Evolutionary conservation across 192 early-diverging fungal genomes (phyloP).

Genomic region (Ambispora gerdemannii): DNA sequence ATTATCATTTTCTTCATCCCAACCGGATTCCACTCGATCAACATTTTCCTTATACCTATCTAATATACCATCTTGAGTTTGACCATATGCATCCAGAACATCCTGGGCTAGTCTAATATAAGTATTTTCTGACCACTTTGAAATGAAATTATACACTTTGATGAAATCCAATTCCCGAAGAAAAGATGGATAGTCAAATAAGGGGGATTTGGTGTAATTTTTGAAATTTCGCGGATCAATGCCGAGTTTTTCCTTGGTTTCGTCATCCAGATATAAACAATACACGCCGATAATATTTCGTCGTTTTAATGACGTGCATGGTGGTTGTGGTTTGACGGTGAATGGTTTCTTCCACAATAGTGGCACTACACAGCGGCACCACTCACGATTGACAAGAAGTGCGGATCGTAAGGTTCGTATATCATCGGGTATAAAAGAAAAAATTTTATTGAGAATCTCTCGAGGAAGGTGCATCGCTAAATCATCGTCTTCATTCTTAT

Average conservation of each 20-base stretch:
- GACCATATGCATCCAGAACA: too few species aligned
- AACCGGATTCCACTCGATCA: too few species aligned
- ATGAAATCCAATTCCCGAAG: conserved; percentile 20
- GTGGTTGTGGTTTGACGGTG: neutral
- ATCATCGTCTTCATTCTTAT: too few species aligned
- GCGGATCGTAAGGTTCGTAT: neutral
- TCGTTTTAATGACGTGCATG: neutral
- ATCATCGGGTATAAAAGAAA: conserved; percentile 23
- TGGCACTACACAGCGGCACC: conserved; percentile 13
- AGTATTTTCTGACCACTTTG: neutral
- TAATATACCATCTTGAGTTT: too few species aligned
- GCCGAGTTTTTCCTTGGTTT: neutral
- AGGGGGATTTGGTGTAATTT: neutral
- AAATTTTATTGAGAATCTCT: conserved; percentile 19
- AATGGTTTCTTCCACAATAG: conserved; percentile 27
- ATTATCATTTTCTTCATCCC: too few species aligned
- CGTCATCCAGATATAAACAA: neutral
- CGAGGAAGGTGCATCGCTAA: conserved; percentile 10
- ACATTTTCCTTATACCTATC: too few species aligned
- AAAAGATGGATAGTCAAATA: conserved; percentile 13
- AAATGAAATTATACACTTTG: conserved; percentile 15
- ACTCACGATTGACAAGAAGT: conserved; percentile 3
- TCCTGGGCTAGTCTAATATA: too few species aligned
- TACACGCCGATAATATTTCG: conserved; percentile 19
- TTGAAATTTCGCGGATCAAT: neutral